Evolutionary conservation across 768 basidiomycete species (phyloP).

Genomic region (Hygrophoropsis aurantiaca): DNA sequence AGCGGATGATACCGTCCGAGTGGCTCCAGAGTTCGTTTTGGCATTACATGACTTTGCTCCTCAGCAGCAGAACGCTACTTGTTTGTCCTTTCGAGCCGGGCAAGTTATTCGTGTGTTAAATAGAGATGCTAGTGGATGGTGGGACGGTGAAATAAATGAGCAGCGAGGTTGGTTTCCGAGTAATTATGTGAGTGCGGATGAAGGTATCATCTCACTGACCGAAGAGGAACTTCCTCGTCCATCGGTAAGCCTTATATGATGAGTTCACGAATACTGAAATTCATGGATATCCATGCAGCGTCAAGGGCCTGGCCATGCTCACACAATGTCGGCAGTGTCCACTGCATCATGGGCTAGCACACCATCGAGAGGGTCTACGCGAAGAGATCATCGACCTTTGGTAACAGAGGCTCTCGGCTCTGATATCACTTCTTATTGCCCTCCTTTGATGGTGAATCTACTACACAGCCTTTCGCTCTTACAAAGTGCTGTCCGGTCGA

Average conservation of each 20-base stretch:
- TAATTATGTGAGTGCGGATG: slow-evolving; percentile 83
- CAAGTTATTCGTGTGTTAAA: slow-evolving; percentile 92
- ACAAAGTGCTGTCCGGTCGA: slow-evolving; percentile 79
- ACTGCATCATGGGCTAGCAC: slow-evolving; percentile 54
- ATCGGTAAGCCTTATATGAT: slow-evolving; percentile 35
- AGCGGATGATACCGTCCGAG: slow-evolving; percentile 50
- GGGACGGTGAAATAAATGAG: slow-evolving; percentile 94
- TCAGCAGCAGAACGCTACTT: slow-evolving; percentile 69
- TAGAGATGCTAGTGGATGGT: slow-evolving; percentile 90
- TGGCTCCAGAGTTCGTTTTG: slow-evolving; percentile 70
- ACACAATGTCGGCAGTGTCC: slow-evolving; percentile 52
- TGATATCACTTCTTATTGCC: slow-evolving; percentile 64
- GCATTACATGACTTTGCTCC: slow-evolving; percentile 92
- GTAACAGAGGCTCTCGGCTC: slow-evolving; percentile 45
- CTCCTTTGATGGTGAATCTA: slow-evolving; percentile 79
- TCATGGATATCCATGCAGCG: slow-evolving; percentile 30
- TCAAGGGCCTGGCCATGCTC: slow-evolving; percentile 43
- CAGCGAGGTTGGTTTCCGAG: slow-evolving; percentile 97
- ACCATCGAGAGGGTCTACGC: slow-evolving; percentile 37
- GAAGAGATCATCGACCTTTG: slow-evolving; percentile 43
- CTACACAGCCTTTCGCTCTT: slow-evolving; percentile 84
- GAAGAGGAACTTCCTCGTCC: slow-evolving; percentile 55
- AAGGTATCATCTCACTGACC: slow-evolving; percentile 47
- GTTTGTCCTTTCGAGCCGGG: slow-evolving; percentile 86
- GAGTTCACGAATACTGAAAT: not conserved